phyloP scores from a whole-genome alignment of 495 filamentous ascomycete genomes.

The Aspergillus egyptiacus region DNA sequence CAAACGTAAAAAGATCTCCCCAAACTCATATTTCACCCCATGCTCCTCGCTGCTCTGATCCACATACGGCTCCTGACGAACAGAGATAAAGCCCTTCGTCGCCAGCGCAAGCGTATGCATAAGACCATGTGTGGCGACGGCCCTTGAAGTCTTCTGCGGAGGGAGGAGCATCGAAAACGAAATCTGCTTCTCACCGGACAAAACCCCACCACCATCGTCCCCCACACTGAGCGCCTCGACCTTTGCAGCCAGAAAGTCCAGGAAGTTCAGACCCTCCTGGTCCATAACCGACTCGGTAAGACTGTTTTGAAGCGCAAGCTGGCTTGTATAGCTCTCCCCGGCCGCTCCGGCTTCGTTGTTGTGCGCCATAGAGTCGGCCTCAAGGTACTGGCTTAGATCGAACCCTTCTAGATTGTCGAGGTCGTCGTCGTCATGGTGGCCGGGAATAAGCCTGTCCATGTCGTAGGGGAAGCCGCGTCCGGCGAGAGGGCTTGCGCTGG shows the following conservation, averaged over 20 bases:
- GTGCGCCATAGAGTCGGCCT: conserved; percentile 24
- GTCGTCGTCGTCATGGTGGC: conserved; percentile 32
- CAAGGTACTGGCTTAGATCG: conserved; percentile 35
- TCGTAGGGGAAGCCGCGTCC: conserved; percentile 44
- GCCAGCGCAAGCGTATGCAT: conserved; percentile 66
- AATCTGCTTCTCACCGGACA: background rate
- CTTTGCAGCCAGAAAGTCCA: conserved; percentile 47
- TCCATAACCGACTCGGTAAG: conserved; percentile 44
- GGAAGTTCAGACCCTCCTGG: conserved; percentile 53
- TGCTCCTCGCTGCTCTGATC: conserved; percentile 21
- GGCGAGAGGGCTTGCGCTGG: conserved; percentile 56
- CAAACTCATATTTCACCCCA: conserved; percentile 26
- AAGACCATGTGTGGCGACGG: conserved; percentile 66
- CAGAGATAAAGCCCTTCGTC: conserved; percentile 48
- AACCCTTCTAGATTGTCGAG: conserved; percentile 37
- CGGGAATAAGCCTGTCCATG: conserved; percentile 28
- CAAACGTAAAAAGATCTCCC: conserved; percentile 27
- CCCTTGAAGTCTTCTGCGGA: conserved; percentile 42
- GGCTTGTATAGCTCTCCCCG: background rate
- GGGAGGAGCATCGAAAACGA: conserved; percentile 59
- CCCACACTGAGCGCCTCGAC: no score
- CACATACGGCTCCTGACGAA: conserved; percentile 22
- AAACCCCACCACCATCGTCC: no score
- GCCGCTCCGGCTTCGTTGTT: background rate
- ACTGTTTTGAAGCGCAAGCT: conserved; percentile 26